Evolutionary conservation across 2,329 filamentous ascomycete genomes (phyloP).

Genomic region (Kalaharituber pfeilii): DNA sequence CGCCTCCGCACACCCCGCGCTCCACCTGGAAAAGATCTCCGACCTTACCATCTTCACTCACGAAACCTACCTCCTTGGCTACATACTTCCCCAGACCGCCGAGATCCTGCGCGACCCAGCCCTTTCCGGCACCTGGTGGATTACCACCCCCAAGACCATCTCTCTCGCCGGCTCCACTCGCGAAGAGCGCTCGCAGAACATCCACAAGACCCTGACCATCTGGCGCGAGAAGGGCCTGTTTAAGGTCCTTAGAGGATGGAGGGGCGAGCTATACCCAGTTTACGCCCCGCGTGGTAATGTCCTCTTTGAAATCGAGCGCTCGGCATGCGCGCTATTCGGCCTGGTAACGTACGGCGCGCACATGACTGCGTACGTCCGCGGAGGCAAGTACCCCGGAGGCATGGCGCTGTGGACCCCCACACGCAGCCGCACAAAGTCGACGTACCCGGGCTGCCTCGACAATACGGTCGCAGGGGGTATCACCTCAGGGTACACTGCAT

Average conservation of each 20-base stretch:
- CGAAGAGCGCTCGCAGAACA: conserved; percentile 42
- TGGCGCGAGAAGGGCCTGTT: conserved; percentile 60
- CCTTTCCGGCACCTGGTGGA: conserved; percentile 50
- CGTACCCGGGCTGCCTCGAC: conserved; percentile 81
- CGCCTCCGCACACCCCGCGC: conserved; percentile 13
- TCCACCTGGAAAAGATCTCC: conserved; percentile 15
- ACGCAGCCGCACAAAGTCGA: conserved; percentile 59
- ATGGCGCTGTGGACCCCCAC: conserved; percentile 72
- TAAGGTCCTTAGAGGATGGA: conserved; percentile 47
- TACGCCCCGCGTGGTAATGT: conserved; percentile 46
- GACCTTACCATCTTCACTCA: conserved; percentile 16
- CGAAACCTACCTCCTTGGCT: conserved; percentile 18
- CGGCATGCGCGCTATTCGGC: conserved; percentile 56
- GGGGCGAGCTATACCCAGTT: conserved; percentile 63
- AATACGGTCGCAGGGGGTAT: conserved; percentile 85
- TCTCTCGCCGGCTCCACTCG: conserved; percentile 31
- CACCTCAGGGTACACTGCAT: conserved; percentile 59
- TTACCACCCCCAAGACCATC: conserved; percentile 11
- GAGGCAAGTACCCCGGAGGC: conserved; percentile 27
- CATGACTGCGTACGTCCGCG: neutral
- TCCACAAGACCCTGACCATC: conserved; percentile 41
- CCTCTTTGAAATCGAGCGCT: conserved; percentile 61
- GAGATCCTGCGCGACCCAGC: conserved; percentile 61
- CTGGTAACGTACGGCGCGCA: conserved; percentile 57
- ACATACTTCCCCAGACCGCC: conserved; percentile 29